Evolutionary conservation across 139 green algal species (phyloP).

Genomic region (Chlorella ohadii): DNA sequence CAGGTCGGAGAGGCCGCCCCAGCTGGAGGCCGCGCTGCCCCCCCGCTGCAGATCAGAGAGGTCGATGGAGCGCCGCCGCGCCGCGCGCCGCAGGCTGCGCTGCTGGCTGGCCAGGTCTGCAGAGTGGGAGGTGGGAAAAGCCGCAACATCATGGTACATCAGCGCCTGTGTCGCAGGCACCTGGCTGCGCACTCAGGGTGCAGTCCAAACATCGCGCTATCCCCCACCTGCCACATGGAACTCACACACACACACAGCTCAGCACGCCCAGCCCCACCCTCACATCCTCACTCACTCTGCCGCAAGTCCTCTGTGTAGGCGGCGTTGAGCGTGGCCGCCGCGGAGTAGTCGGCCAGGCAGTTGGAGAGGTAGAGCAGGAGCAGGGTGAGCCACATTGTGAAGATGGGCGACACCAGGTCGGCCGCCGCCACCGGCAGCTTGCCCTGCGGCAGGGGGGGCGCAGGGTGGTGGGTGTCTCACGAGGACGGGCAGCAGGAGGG

Average conservation of each 20-base stretch:
- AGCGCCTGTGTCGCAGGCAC: no score
- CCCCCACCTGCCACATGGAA: no score
- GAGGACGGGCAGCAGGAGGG: no score
- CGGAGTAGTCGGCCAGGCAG: constrained; percentile 30
- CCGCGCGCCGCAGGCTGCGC: constrained; percentile 12
- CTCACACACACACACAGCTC: no score
- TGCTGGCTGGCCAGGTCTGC: constrained; percentile 1
- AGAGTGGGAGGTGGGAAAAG: neutral
- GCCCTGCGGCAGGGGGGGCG: constrained; percentile 17
- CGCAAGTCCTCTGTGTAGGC: constrained; percentile 31
- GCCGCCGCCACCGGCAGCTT: constrained; percentile 37
- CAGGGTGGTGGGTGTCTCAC: no score
- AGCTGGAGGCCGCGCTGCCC: neutral
- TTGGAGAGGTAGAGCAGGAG: constrained; percentile 73
- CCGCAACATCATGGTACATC: no score
- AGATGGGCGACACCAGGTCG: constrained; percentile 77
- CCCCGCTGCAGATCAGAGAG: no score
- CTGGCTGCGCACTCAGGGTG: no score
- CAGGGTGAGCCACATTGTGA: constrained; percentile 87
- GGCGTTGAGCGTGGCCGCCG: constrained; percentile 13
- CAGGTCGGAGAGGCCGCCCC: neutral
- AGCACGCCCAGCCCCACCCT: no score
- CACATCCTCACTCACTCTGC: neutral
- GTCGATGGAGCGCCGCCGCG: no score
- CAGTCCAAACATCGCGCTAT: no score